phyloP scores from a whole-genome alignment of 495 filamentous ascomycete genomes.

The Cairneyella variabilis region DNA sequence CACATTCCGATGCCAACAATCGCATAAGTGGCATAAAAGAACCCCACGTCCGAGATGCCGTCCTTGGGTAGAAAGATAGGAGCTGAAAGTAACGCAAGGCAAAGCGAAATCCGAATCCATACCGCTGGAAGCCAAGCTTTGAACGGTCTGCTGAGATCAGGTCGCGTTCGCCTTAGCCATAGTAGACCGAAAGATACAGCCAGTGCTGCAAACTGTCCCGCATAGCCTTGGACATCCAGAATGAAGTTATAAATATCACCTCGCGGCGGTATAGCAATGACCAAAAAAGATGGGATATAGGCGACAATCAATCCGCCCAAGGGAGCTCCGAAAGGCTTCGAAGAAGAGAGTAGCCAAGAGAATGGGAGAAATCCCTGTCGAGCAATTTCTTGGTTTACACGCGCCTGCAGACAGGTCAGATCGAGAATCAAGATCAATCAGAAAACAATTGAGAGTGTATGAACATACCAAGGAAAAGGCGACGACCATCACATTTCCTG shows the following conservation, averaged over 20 bases:
- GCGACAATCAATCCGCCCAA: slow-evolving; percentile 64
- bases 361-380: slow-evolving; percentile 61
- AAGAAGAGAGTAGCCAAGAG: slow-evolving; percentile 56
- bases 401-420: slow-evolving; percentile 46
- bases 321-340: slow-evolving; percentile 63
- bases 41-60: slow-evolving; percentile 47
- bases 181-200: slow-evolving; percentile 58
- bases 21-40: slow-evolving; percentile 71
- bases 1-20: slow-evolving; percentile 67
- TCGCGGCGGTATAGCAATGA: slow-evolving; percentile 60
- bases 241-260: slow-evolving; percentile 72
- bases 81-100: slow-evolving; percentile 45
- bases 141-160: slow-evolving; percentile 62
- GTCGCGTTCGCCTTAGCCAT: slow-evolving; percentile 56
- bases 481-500: slow-evolving; percentile 76
- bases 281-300: slow-evolving; percentile 61
- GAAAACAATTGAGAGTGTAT: slow-evolving; percentile 14
- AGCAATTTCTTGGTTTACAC: slow-evolving; percentile 49
- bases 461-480: slow-evolving; percentile 57
- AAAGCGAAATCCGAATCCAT: slow-evolving; percentile 40
- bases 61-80: slow-evolving; percentile 52
- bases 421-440: slow-evolving; percentile 3
- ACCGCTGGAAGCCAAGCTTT: slow-evolving; percentile 59
- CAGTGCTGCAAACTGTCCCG: slow-evolving; percentile 56
- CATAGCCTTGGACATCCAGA: slow-evolving; percentile 68